Evolutionary conservation across 1,139 yeast species (phyloP), one percentile per base, ranked within the genome.

Genomic region (Trichomonascaceae sp.): DNA sequence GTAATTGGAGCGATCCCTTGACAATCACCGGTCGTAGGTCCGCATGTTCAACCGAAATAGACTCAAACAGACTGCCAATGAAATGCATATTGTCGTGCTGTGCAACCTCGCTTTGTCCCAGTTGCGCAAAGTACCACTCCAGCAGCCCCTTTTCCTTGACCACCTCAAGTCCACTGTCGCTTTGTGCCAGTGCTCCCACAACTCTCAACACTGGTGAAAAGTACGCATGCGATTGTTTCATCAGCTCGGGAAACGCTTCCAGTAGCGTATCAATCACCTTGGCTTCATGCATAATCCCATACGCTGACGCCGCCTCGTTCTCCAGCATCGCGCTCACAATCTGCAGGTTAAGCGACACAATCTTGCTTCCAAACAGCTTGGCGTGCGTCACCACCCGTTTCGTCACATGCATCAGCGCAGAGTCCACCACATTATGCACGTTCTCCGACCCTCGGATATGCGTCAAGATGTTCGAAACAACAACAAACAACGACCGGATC

Each of bases 261-360:
- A 85, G 53, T 27, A 85, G 66, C 1, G 72, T 61, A 34, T 79
- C 80, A 27, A 85, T 71, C 1, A 82, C 73, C 1, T 74, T 71
- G 0, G 93, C 80, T 52, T 87, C 97, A 33, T 72, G 75, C 46
- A 87, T 65, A 32, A 87, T 78, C 2, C 82, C 69, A 49, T 70
- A 85, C 23, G 23, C 23, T 3, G 94, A 84, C 0, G 96, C 84
- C 3, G 97, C 95, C 48, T 87, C 97, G 44, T 80, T 81, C 51
- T 87, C 92, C 31, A 87, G 74, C 43, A 85, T 81, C 23, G 71
- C 71, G 31, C 78, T 71, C 16, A 85, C 67, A 15, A 78, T 71
- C 43, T 74, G 80, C 26, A 87, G 57, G 0, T 84, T 69, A 14
- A 71, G 64, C 0, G 84, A 65, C 14, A 81, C 56, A n/a, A 82